Percentiles rank a stretch among this genome's conserved stretches.
These are phyloP conservation scores for Trichocomaceae sp. DNA, from an alignment of 2,329 filamentous ascomycete species.

Conservation along the genomic window DNA sequence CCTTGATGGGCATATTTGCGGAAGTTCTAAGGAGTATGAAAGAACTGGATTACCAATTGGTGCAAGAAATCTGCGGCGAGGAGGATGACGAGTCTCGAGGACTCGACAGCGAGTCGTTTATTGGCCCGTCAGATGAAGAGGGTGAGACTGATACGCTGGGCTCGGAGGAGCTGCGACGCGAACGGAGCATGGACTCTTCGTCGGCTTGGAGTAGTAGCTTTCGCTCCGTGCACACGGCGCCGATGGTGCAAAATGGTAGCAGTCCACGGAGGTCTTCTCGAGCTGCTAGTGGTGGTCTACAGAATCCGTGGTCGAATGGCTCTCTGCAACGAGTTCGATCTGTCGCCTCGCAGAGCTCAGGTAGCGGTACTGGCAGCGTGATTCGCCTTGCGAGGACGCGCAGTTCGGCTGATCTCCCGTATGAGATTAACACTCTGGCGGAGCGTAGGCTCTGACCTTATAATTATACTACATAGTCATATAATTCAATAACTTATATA, in stretches of 20 bases:
- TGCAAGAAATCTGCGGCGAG: slow-evolving; percentile 36
- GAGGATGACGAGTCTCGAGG: slow-evolving; percentile 19
- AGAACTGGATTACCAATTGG: slow-evolving; percentile 50
- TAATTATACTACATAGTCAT: background rate
- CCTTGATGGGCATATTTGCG: slow-evolving; percentile 78
- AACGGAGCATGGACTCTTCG: slow-evolving; percentile 22
- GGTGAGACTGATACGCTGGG: slow-evolving; percentile 33
- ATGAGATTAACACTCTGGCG: slow-evolving; percentile 24
- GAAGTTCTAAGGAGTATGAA: slow-evolving; percentile 71
- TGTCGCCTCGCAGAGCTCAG: slow-evolving; percentile 27
- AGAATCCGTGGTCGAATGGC: slow-evolving; percentile 28
- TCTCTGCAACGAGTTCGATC: slow-evolving; percentile 31
- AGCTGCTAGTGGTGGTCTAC: slow-evolving; percentile 12
- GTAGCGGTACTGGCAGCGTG: slow-evolving; percentile 31
- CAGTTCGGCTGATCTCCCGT: slow-evolving; percentile 28
- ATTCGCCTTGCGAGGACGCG: slow-evolving; percentile 30
- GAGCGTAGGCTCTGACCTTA: background rate
- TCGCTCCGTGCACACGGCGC: slow-evolving; percentile 25
- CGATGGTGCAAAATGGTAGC: slow-evolving; percentile 17
- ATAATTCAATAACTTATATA: background rate
- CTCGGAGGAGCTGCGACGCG: slow-evolving; percentile 17
- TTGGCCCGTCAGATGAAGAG: slow-evolving; percentile 35
- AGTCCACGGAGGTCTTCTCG: slow-evolving; percentile 16
- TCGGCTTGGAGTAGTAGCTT: slow-evolving; percentile 21
- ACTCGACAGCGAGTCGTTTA: slow-evolving; percentile 27